A percentile compares a stretch with the other conserved stretches of the same genome.
Evolutionary conservation across 1,284 basidiomycete species (phyloP).

Genomic region (Phellinidium pouzarii): DNA sequence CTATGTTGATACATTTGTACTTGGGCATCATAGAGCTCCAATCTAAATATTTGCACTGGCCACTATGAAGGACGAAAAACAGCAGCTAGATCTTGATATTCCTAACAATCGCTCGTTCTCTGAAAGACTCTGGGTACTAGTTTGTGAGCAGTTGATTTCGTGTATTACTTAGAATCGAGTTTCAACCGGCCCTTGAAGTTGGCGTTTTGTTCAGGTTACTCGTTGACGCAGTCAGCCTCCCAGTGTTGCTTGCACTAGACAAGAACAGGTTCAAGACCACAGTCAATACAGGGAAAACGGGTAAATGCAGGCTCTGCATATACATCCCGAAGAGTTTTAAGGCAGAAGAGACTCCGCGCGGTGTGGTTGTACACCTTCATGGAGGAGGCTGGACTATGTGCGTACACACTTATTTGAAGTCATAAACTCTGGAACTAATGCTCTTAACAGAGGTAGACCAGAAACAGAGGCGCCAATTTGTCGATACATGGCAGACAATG

Average conservation of each 20-base stretch:
- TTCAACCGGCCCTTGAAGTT: not conserved
- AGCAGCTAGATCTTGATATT: slow-evolving; percentile 2
- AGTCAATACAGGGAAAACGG: slow-evolving; percentile 20
- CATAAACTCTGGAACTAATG: not conserved
- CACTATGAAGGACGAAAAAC: not conserved
- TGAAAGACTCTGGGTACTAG: slow-evolving; percentile 7
- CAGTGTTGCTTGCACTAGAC: slow-evolving; percentile 7
- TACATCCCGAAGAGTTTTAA: slow-evolving; percentile 16
- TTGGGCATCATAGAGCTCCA: not conserved
- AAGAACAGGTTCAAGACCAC: slow-evolving; percentile 15
- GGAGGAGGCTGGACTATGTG: slow-evolving; percentile 26
- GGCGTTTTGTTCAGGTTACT: slow-evolving; percentile 13
- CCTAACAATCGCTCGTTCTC: slow-evolving; percentile 6
- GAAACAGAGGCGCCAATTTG: slow-evolving; percentile 23
- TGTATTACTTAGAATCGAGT: not conserved
- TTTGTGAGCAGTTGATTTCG: not conserved
- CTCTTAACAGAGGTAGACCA: slow-evolving; percentile 21
- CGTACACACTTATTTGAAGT: slow-evolving; percentile 5
- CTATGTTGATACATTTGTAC: not conserved
- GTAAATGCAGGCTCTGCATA: slow-evolving; percentile 20
- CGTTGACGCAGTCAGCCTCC: slow-evolving; percentile 15
- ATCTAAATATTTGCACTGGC: not conserved
- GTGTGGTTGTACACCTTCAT: slow-evolving; percentile 23
- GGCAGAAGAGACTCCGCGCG: slow-evolving; percentile 10
- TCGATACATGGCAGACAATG: slow-evolving; percentile 22